Evolutionary conservation across 2,329 filamentous ascomycete species (phyloP), one percentile per base, ranked within the genome.

Genomic region (Malbranchea cinnamomea): DNA sequence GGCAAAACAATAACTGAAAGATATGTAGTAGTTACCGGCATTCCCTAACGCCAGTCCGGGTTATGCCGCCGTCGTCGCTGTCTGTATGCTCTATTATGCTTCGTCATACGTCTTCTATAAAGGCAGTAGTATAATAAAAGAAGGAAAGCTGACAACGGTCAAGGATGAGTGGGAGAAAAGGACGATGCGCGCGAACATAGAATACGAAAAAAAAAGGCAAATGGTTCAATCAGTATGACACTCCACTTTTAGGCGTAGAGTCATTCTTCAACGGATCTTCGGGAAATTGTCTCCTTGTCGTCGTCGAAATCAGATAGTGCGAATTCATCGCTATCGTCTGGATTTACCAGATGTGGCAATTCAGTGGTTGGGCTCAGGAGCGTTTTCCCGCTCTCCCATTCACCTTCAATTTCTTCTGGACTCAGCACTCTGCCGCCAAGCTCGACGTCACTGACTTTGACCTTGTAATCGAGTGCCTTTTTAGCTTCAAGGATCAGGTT

Each of bases 401-500:
- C 41, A 38, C 49, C 56, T n/a, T 50, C 48, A 7, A 56, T 57
- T 27, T 85, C 78, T 38, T 87, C 79, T 0, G 68, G 64, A 2
- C 68, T 64, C 3, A 94, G 62, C 2, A 93, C 78, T 13, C 83
- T 70, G 0, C 84, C 84, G 8, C 84, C 83, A 3, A 94, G 59
- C 43, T 80, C 71, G 19, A 92, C 66, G 45, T 95, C 87, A 40
- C 74, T 80, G 6, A 79, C 70, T 17, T 69, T 68, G 15, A 94
- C 81, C 34, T 71, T 67, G 49, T 93, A 93, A 27, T 78, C 77
- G 2, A 98, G 66, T 0, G 89, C 89, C 48, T 82, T 87, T 47
- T 75, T 79, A 4, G 79, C 89, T 43, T 94, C 84, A 28, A 71
- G 76, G 50, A 98, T 93, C 25, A 98, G 67, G 38, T 80, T 76